These are phyloP conservation scores for Metarhizium humberi DNA, from an alignment of 2,329 filamentous ascomycete species.

Conservation along the genomic window DNA sequence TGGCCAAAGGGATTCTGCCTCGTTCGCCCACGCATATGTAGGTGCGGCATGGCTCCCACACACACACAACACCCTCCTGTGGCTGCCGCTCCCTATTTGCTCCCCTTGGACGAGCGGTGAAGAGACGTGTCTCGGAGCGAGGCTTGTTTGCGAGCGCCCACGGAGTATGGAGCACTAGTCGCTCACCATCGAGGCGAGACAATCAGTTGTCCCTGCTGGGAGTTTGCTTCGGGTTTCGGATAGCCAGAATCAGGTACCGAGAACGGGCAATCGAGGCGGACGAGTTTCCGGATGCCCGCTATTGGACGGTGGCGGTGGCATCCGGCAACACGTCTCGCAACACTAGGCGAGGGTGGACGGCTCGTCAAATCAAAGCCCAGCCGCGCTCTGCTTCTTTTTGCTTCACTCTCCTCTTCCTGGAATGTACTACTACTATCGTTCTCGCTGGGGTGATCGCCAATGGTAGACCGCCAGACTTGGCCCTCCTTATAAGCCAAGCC, in stretches of 20 bases:
- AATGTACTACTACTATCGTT: not conserved
- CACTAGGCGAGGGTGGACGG: not conserved
- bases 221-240: not conserved
- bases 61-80: not conserved
- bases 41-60: not conserved
- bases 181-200: not conserved
- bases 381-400: not conserved
- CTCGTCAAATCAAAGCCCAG: not conserved
- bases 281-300: not conserved
- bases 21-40: not conserved
- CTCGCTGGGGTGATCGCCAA: not conserved
- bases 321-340: too few species aligned
- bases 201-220: not conserved
- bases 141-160: too few species aligned
- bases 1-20: not conserved
- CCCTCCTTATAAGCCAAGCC: not conserved
- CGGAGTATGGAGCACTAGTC: too few species aligned
- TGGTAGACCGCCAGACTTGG: not conserved
- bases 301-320: not conserved
- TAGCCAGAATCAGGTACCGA: not conserved
- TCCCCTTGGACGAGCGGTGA: not conserved
- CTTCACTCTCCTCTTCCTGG: not conserved
- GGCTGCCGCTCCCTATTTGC: not conserved
- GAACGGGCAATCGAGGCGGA: not conserved
- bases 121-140: not conserved